A percentile compares a stretch with the other conserved stretches of the same genome.
phyloP scores from a whole-genome alignment of 768 basidiomycete genomes.

The Lentinula edodes region DNA sequence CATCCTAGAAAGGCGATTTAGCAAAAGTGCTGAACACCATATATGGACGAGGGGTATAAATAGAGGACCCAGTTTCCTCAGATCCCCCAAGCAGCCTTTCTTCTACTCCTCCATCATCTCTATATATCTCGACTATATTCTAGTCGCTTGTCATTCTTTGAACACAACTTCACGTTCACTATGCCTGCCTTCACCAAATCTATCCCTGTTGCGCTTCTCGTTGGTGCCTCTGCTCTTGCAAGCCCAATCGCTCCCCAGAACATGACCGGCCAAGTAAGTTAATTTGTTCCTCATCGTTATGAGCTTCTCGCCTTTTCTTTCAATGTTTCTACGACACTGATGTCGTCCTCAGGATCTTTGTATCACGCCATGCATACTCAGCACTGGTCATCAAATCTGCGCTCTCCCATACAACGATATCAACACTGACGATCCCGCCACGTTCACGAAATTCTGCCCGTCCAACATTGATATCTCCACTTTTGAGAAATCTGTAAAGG shows the following conservation, averaged over 20 bases:
- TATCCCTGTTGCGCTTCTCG: background rate
- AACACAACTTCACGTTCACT: background rate
- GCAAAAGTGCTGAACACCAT: background rate
- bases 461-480: background rate
- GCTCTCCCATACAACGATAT: background rate
- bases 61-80: background rate
- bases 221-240: background rate
- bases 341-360: background rate
- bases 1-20: background rate
- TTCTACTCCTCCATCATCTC: background rate
- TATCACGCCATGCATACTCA: background rate
- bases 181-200: background rate
- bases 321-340: background rate
- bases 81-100: background rate
- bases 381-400: background rate
- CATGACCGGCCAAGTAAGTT: background rate
- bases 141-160: background rate
- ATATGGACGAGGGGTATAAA: background rate
- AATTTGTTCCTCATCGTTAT: background rate
- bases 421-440: background rate
- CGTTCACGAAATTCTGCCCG: background rate
- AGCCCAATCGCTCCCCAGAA: background rate
- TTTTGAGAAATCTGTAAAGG: background rate
- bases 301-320: background rate
- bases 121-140: background rate